A percentile compares a stretch with the other conserved stretches of the same genome.
Evolutionary conservation across 2,329 filamentous ascomycete genomes (phyloP).

Genomic region (Trichophyton equinum): DNA sequence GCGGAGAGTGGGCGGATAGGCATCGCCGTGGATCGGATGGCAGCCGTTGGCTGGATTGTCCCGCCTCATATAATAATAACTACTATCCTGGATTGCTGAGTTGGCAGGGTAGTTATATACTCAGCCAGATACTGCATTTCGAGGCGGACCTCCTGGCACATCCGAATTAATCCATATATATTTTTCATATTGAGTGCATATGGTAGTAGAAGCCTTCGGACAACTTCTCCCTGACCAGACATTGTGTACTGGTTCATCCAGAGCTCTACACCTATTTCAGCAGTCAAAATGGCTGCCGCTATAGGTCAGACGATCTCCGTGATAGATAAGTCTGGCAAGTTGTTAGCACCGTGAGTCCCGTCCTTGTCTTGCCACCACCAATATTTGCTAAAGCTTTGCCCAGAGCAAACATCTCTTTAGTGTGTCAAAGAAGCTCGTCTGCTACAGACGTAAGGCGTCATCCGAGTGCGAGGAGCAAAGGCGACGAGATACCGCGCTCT

Average conservation of each 20-base stretch:
- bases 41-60: not conserved
- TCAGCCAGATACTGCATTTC: not conserved
- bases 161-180: not conserved
- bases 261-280: not conserved
- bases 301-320: slow-evolving; percentile 69
- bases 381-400: slow-evolving; percentile 9
- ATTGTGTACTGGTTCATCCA: not conserved
- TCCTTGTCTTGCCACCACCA: slow-evolving; percentile 12
- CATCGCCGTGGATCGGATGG: not conserved
- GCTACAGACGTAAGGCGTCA: slow-evolving; percentile 76
- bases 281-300: slow-evolving; percentile 17
- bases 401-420: slow-evolving; percentile 81
- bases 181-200: not conserved
- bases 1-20: not conserved
- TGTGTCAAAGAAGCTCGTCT: slow-evolving; percentile 79
- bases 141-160: not conserved
- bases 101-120: not conserved
- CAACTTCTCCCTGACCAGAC: not conserved
- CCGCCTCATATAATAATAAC: not conserved
- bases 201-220: not conserved
- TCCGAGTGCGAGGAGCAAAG: slow-evolving; percentile 55
- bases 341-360: slow-evolving; percentile 60
- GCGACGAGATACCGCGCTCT: slow-evolving; percentile 46
- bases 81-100: not conserved
- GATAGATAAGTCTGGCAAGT: slow-evolving; percentile 81